phyloP scores from a whole-genome alignment of 164 flowering plant species.

The Tetrastigma voinierianum region DNA sequence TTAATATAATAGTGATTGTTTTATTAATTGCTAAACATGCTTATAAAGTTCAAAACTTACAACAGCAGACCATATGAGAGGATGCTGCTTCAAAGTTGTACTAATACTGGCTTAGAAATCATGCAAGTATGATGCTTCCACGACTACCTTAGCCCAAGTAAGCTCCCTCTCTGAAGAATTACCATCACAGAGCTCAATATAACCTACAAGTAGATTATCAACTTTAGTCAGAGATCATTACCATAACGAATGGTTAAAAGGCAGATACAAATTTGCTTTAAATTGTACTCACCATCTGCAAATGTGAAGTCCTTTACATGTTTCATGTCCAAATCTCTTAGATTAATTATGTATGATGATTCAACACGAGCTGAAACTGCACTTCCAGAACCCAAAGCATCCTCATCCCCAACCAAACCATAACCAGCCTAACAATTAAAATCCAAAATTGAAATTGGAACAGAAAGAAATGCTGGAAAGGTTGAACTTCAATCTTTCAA shows the following conservation, averaged over 20 bases:
- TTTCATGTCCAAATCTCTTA: slow-evolving; percentile 89
- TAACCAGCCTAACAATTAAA: slow-evolving; percentile 66
- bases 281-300: slow-evolving; percentile 66
- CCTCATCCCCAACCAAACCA: slow-evolving; percentile 88
- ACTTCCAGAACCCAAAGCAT: slow-evolving; percentile 57
- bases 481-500: too few species aligned
- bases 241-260: background rate
- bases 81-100: slow-evolving; percentile 90
- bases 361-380: slow-evolving; percentile 69
- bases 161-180: slow-evolving; percentile 92
- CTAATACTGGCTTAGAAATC: slow-evolving; percentile 88
- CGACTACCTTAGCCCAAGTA: slow-evolving; percentile 97
- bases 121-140: slow-evolving; percentile 98
- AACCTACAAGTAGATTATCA: slow-evolving; percentile 44
- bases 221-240: background rate
- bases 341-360: slow-evolving; percentile 74
- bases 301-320: slow-evolving; percentile 91
- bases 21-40: too few species aligned
- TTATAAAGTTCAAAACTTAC: slow-evolving; percentile 44
- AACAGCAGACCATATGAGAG: slow-evolving; percentile 92
- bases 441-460: background rate
- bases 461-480: background rate
- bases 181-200: slow-evolving; percentile 98
- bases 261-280: too few species aligned
- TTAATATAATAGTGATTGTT: too few species aligned